phyloP scores from a whole-genome alignment of 495 filamentous ascomycete genomes.

The Pyronema omphalodes region DNA sequence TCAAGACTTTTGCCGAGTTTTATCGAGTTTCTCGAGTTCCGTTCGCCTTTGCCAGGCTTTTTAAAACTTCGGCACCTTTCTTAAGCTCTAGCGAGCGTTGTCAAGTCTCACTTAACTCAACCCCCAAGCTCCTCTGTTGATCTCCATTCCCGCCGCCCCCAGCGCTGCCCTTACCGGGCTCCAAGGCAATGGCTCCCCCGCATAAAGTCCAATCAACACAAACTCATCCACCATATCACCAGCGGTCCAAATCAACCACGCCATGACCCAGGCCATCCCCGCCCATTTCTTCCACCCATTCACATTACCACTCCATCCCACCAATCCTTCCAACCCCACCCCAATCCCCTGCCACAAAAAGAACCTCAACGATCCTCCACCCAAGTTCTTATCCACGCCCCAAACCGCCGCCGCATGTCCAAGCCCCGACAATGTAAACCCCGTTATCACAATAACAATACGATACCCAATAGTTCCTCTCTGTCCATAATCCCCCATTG shows the following conservation, averaged over 20 bases:
- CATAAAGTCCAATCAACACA: neutral
- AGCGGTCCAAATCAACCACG: neutral
- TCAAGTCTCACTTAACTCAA: neutral
- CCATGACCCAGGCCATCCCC: neutral
- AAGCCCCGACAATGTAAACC: neutral
- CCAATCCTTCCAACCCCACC: neutral
- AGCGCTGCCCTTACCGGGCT: neutral
- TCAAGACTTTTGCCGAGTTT: no score
- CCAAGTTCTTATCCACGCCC: neutral
- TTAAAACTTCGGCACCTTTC: no score
- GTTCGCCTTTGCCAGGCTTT: no score
- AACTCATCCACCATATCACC: neutral
- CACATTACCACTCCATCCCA: neutral
- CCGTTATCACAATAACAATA: neutral
- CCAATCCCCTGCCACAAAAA: constrained; percentile 1
- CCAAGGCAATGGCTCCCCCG: neutral
- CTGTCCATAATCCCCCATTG: neutral
- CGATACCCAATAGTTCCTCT: neutral
- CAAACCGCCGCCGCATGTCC: neutral
- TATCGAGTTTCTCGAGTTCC: no score
- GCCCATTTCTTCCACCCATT: neutral
- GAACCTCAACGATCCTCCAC: neutral
- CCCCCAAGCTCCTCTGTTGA: neutral
- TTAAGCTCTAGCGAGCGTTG: no score
- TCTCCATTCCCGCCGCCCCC: neutral